These are phyloP conservation scores for Juglanconis oblonga DNA, from an alignment of 2,329 filamentous ascomycete species.

Conservation along the genomic window DNA sequence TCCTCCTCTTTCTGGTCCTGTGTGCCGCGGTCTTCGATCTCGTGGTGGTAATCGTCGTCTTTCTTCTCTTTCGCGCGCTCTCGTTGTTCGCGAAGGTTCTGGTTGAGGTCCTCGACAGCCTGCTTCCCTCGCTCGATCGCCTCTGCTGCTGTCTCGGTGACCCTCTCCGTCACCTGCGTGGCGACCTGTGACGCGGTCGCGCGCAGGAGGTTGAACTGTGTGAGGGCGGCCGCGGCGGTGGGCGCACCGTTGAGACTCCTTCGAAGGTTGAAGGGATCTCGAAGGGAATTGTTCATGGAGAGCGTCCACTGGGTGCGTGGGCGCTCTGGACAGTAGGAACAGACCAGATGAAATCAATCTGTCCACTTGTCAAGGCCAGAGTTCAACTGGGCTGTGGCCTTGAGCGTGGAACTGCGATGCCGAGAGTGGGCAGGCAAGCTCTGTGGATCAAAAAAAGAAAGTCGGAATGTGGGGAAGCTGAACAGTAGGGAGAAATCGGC, in stretches of 20 bases:
- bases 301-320: conserved; percentile 6
- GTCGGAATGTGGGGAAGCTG: not conserved
- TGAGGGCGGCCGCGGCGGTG: conserved; percentile 24
- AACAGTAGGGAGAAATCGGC: not conserved
- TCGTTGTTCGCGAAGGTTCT: conserved; percentile 17
- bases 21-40: conserved; percentile 3
- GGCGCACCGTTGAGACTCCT: conserved; percentile 39
- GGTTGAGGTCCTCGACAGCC: conserved; percentile 38
- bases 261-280: conserved; percentile 23
- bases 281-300: conserved; percentile 20
- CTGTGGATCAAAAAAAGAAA: not conserved
- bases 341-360: conserved; percentile 3
- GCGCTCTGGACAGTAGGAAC: not conserved
- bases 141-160: conserved; percentile 42
- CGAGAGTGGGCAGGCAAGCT: conserved; percentile 1
- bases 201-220: conserved; percentile 43
- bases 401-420: conserved; percentile 5
- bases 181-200: conserved; percentile 44
- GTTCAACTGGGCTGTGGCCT: not conserved
- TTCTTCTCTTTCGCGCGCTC: conserved; percentile 16
- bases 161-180: conserved; percentile 25
- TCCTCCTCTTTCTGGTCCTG: conserved; percentile 28
- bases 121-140: conserved; percentile 48
- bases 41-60: conserved; percentile 21
- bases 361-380: conserved; percentile 14